Conservation (phyloP, 208 protist species). For the Leishmania guyanensis region DNA sequence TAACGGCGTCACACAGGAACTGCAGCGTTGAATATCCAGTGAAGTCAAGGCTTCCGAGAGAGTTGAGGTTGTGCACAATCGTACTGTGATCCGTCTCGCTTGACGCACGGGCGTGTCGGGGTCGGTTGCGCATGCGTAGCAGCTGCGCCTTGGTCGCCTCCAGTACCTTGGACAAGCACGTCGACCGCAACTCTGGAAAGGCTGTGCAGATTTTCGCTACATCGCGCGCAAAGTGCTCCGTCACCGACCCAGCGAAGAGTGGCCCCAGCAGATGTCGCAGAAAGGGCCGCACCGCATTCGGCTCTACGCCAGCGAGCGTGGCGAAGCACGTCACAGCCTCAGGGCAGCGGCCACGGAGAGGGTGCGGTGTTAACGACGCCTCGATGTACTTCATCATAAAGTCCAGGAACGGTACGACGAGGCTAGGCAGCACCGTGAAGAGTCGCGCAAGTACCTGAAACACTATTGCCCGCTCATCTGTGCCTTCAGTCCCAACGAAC, state of each 20-base stretch:
- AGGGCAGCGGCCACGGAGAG: constrained; percentile 62
- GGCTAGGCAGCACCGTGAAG: constrained; percentile 61
- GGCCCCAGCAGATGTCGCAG: constrained; percentile 75
- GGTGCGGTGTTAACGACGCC: constrained; percentile 48
- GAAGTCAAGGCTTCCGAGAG: constrained; percentile 80
- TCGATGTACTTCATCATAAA: constrained; percentile 85
- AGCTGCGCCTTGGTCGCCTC: constrained; percentile 78
- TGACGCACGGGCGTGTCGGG: constrained; percentile 13
- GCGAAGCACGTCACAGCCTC: constrained; percentile 89
- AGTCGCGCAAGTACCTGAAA: constrained; percentile 69
- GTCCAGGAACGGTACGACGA: constrained; percentile 67
- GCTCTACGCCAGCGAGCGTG: constrained; percentile 65
- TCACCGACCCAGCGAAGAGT: constrained; percentile 74
- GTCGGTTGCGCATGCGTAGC: constrained; percentile 34
- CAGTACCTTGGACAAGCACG: constrained; percentile 88
- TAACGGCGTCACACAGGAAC: constrained; percentile 82
- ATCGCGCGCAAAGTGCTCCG: constrained; percentile 72
- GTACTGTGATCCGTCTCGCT: constrained; percentile 36
- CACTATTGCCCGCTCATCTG: constrained; percentile 63
- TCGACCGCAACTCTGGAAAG: constrained; percentile 90
- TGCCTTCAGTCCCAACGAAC: constrained; percentile 48
- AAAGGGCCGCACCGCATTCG: constrained; percentile 79
- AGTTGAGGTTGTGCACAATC: constrained; percentile 66
- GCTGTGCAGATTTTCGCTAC: constrained; percentile 84
- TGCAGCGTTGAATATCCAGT: constrained; percentile 87